These are phyloP conservation scores for Penicillium argentinense DNA, from an alignment of 495 filamentous ascomycete species.

Conservation along the genomic window DNA sequence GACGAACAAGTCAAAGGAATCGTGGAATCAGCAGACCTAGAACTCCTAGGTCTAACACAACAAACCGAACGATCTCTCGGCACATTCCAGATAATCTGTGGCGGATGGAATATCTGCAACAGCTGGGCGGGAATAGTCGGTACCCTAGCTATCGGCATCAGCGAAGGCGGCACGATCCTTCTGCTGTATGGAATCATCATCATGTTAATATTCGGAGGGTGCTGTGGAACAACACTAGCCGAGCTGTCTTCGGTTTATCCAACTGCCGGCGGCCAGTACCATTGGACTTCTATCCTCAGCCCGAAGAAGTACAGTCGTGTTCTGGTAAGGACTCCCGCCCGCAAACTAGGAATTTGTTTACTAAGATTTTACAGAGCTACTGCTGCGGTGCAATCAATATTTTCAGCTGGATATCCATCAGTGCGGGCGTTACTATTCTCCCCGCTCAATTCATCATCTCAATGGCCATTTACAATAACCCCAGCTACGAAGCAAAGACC, in stretches of 20 bases:
- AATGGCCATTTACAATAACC: slow-evolving; percentile 15
- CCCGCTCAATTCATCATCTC: slow-evolving; percentile 11
- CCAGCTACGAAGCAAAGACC: slow-evolving; percentile 14
- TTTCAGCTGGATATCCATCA: slow-evolving; percentile 17
- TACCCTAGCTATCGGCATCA: slow-evolving; percentile 18
- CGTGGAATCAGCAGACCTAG: background rate
- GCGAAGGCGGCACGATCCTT: slow-evolving; percentile 18
- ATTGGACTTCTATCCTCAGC: slow-evolving; percentile 14
- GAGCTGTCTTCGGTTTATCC: slow-evolving; percentile 48
- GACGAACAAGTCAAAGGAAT: background rate
- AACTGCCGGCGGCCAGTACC: slow-evolving; percentile 48
- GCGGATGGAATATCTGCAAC: slow-evolving; percentile 23
- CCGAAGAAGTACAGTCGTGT: slow-evolving; percentile 10
- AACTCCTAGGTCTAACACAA: slow-evolving; percentile 1
- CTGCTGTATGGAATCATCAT: slow-evolving; percentile 25
- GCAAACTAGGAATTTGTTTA: too few relatives aligned
- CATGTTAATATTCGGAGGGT: slow-evolving; percentile 11
- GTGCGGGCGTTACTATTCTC: slow-evolving; percentile 14
- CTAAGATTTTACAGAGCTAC: too few relatives aligned
- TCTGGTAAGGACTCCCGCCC: background rate
- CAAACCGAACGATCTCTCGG: slow-evolving; percentile 1
- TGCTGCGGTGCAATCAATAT: slow-evolving; percentile 19
- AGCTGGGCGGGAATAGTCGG: slow-evolving; percentile 20
- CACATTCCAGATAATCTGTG: slow-evolving; percentile 4
- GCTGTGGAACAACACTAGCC: slow-evolving; percentile 39